Base-by-base conservation (phyloP, 768 basidiomycete genomes). In the Leccinum disarticulatum region DNA sequence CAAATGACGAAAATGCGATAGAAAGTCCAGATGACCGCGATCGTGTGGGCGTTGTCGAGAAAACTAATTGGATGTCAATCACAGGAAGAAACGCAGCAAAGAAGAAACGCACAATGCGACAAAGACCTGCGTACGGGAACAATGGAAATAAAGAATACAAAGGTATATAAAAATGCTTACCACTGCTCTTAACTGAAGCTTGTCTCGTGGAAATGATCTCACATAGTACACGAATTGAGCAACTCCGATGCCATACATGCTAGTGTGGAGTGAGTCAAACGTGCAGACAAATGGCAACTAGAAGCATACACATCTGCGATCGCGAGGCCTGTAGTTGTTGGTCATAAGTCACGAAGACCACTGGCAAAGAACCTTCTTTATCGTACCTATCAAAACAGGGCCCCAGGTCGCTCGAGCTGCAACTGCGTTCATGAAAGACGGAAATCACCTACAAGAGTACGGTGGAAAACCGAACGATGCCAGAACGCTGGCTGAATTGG, bases 331-430 rank as follows among this genome's bases (percentile, higher is more conserved):
- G 46, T 28, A 61, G 66, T 52, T 60, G 57, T 63, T 61, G 51
- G 30, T 46, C n/a, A 11, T 19, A 2, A 2, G 27, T 3, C 36
- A 15, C 28, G 22, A 31, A 17, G 31, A 15, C 11, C 7, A 7
- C 6, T 25, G 25, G 25, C 25, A 25, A 25, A n/a, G n/a, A 10
- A 3, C 22, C 25, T 25, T 4, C 10, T 19, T 43, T 7, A 25
- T 19, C 68, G 31, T 50, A 63, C 68, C 68, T 48, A 67, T 59
- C 17, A 61, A 25, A n/a, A 64, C 62, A 30, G 66, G 64, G 11
- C 57, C 61, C 62, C 61, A 67, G 10, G 28, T 19, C n/a, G 41
- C n/a, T 13, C 46, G 28, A 54, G 33, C 25, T 3, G 57, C 4
- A 25, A 15, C 1, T 25, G 48, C 5, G 15, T 14, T 41, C 65